A percentile compares a stretch with the other conserved stretches of the same genome.
Conservation (phyloP, 805 yeast species). For the Yarrowia sp. region DNA sequence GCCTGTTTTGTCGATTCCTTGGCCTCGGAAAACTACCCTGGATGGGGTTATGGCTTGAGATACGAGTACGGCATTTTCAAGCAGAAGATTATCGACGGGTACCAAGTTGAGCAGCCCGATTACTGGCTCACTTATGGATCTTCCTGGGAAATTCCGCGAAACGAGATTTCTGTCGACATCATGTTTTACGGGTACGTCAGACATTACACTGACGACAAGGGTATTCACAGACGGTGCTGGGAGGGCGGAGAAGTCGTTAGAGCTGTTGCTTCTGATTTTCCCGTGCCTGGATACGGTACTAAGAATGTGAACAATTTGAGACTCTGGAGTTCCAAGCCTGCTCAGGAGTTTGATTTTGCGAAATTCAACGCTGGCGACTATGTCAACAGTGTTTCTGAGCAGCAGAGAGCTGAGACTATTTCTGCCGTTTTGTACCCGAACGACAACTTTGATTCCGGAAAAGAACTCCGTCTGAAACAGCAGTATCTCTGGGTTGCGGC, state of each 20-base stretch:
- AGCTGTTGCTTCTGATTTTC: constrained; percentile 89
- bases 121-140: constrained; percentile 86
- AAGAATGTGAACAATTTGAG: constrained; percentile 82
- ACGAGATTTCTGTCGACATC: constrained; percentile 83
- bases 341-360: constrained; percentile 85
- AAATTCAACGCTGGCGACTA: constrained; percentile 92
- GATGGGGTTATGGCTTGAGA: constrained; percentile 95
- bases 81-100: constrained; percentile 85
- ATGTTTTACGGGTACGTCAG: constrained; percentile 83
- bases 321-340: constrained; percentile 86
- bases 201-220: constrained; percentile 49
- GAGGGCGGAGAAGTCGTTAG: constrained; percentile 83
- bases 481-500: constrained; percentile 98
- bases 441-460: constrained; percentile 88
- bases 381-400: constrained; percentile 74
- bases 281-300: constrained; percentile 83
- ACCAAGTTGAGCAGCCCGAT: constrained; percentile 92
- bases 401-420: constrained; percentile 86
- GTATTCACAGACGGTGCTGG: constrained; percentile 66
- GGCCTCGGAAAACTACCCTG: constrained; percentile 81
- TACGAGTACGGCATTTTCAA: constrained; percentile 92
- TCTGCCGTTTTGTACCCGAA: constrained; percentile 92
- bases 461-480: constrained; percentile 88
- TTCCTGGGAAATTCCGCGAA: constrained; percentile 91
- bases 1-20: constrained; percentile 91